Conservation (phyloP, 2,329 filamentous ascomycete genomes). For the Dothiorella sarmentorum region DNA sequence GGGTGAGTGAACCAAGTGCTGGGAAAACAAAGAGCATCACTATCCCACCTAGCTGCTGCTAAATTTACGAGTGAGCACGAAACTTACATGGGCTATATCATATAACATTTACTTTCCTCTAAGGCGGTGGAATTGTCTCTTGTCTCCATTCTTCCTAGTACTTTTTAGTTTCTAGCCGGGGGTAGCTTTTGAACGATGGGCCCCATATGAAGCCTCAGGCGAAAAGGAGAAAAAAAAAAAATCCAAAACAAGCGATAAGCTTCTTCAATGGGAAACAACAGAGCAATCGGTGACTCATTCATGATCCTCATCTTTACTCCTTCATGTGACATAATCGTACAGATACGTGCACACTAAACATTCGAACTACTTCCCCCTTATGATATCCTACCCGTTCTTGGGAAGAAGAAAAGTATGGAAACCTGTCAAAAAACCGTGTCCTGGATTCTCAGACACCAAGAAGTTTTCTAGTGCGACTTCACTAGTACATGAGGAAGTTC, state of each 20-base stretch:
- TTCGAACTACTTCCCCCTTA: no score
- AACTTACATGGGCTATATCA: no score
- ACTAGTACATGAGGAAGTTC: neutral
- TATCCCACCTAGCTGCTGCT: no score
- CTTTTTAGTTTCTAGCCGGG: neutral
- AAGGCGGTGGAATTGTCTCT: neutral
- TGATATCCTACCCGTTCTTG: neutral
- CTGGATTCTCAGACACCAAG: neutral
- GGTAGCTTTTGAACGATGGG: neutral
- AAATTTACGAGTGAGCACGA: no score
- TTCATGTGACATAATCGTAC: constrained; percentile 5
- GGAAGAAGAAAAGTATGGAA: neutral
- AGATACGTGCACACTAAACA: no score
- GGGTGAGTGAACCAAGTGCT: no score
- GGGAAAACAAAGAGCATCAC: neutral
- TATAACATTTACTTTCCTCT: no score
- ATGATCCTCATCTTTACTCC: neutral
- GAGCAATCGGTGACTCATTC: neutral
- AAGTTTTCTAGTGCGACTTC: neutral
- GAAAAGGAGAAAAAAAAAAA: neutral
- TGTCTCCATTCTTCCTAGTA: neutral
- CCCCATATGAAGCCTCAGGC: no score
- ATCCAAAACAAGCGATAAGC: neutral
- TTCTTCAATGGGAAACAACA: neutral
- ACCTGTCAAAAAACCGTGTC: neutral